Percentiles rank a stretch among this genome's conserved stretches.
Evolutionary conservation across 371 early-diverging fungal genomes (phyloP).

Genomic region (Mortierella sp.): DNA sequence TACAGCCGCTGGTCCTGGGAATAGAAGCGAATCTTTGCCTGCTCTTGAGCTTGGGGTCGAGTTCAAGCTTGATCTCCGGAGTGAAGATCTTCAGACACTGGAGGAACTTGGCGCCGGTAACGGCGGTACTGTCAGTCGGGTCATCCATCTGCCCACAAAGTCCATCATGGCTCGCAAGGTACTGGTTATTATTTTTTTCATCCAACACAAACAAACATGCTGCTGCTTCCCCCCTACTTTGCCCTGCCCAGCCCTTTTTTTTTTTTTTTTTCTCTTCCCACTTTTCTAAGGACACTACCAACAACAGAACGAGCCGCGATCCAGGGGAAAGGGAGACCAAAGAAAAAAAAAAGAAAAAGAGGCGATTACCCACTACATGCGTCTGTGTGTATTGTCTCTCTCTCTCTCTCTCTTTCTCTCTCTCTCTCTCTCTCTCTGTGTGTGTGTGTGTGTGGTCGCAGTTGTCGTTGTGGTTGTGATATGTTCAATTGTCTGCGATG

Average conservation of each 20-base stretch:
- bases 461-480: too few relatives aligned
- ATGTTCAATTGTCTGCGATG: too few relatives aligned
- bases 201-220: too few relatives aligned
- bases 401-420: too few relatives aligned
- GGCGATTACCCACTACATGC: too few relatives aligned
- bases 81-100: conserved; percentile 83
- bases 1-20: conserved; percentile 2
- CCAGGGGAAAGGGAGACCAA: too few relatives aligned
- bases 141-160: conserved; percentile 79
- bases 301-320: too few relatives aligned
- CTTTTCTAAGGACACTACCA: neutral
- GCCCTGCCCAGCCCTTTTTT: conserved; percentile 5
- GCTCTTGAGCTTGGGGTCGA: conserved; percentile 80
- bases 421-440: too few relatives aligned
- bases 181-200: neutral
- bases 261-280: conserved; percentile 5
- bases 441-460: too few relatives aligned
- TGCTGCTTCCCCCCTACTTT: neutral
- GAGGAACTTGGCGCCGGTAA: conserved; percentile 88
- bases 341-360: too few relatives aligned
- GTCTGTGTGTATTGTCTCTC: too few relatives aligned
- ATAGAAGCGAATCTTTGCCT: conserved; percentile 55
- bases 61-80: conserved; percentile 77
- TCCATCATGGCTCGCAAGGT: conserved; percentile 91
- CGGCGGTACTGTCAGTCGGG: conserved; percentile 87